Evolutionary conservation across 208 protist species (phyloP).

Genomic region (Angomonas ambiguus): DNA sequence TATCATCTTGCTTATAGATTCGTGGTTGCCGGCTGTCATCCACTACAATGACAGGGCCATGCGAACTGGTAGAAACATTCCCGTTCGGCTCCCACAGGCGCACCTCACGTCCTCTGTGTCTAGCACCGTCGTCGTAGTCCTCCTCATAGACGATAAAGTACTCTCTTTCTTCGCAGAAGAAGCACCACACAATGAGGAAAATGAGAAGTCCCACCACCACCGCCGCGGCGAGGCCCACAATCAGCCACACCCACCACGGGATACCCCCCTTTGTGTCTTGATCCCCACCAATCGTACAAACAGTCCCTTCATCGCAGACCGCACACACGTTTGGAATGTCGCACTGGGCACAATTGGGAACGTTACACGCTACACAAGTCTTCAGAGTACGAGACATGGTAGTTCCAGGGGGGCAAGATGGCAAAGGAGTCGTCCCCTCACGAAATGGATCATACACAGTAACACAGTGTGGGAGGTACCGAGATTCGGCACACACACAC

Average conservation of each 20-base stretch:
- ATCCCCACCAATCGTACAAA: not conserved
- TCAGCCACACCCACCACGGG: not conserved
- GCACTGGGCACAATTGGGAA: not conserved
- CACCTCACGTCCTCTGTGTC: too few species aligned
- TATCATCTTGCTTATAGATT: not conserved
- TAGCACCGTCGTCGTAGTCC: too few species aligned
- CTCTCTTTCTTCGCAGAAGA: not conserved
- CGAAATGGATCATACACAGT: too few species aligned
- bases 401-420: too few species aligned
- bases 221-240: not conserved
- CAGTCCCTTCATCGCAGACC: not conserved
- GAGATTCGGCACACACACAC: too few species aligned
- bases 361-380: too few species aligned
- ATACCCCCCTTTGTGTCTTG: not conserved
- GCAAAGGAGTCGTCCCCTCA: too few species aligned
- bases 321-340: not conserved
- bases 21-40: not conserved
- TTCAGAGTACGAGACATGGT: too few species aligned
- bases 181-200: not conserved
- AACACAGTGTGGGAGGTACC: too few species aligned
- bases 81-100: too few species aligned
- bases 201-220: not conserved
- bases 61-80: too few species aligned
- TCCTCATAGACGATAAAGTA: too few species aligned
- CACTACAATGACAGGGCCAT: not conserved